Evolutionary conservation across 257 asterid species (phyloP).

Genomic region (Fraxinus americana): DNA sequence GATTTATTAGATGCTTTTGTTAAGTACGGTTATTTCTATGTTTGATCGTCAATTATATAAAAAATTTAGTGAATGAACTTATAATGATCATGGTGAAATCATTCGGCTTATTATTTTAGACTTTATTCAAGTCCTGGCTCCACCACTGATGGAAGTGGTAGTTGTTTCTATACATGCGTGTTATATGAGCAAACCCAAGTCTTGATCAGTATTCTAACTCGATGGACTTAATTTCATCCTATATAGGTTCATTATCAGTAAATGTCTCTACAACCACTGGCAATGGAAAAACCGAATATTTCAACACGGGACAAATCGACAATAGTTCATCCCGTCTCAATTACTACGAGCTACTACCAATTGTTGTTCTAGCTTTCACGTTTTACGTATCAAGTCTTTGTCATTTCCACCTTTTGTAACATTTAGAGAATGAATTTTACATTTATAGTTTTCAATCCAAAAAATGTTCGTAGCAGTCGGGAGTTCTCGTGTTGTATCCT

Average conservation of each 20-base stretch:
- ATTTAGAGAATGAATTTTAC: conserved; percentile 1
- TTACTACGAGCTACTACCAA: conserved; percentile 30
- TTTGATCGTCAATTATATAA: not conserved
- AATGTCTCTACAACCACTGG: conserved; percentile 67
- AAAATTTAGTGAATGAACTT: not conserved
- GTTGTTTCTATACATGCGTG: no score
- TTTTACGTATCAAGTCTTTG: conserved; percentile 41
- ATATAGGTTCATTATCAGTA: conserved; percentile 66
- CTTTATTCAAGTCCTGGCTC: no score
- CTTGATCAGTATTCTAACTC: not conserved
- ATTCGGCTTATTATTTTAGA: no score
- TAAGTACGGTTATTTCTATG: not conserved
- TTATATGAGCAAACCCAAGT: no score
- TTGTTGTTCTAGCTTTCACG: conserved; percentile 33
- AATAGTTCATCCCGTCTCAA: conserved; percentile 30
- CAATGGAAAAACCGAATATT: conserved; percentile 71
- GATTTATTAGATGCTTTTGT: not conserved
- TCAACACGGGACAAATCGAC: conserved; percentile 63
- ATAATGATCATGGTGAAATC: not conserved
- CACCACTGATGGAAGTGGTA: no score
- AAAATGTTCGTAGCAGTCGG: not conserved
- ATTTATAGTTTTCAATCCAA: not conserved
- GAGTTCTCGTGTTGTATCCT: not conserved
- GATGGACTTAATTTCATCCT: conserved; percentile 10
- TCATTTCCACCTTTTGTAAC: conserved; percentile 45